Evolutionary conservation across 495 filamentous ascomycete genomes (phyloP), one percentile per base, ranked within the genome.

Genomic region (Penicillium maclennaniae): DNA sequence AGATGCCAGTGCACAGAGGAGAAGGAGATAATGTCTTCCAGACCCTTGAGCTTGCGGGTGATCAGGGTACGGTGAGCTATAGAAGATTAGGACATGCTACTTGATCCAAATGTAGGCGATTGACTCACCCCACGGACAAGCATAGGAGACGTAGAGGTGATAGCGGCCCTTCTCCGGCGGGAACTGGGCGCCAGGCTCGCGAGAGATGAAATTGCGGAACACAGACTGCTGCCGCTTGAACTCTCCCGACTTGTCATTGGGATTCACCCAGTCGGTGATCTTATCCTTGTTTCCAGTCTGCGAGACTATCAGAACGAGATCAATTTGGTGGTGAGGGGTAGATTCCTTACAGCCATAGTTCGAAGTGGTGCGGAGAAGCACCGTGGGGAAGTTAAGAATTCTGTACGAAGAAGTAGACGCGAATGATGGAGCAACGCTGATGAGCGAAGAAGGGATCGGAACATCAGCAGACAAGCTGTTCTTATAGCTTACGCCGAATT

Each of bases 261-360:
- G 84, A 20, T 79, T 73, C 16, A 91, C 91, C 90, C 90, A 96
- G 60, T 92, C 79, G 26, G 89, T 91, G 67, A 96, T 93, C 34
- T 75, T 75, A 23, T 31, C 43, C 7, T 64, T 16, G 43, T 65
- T 72, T 41, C 66, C 60, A 7, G 68, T 71, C 71, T 74, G 28
- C n/a, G 23, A 23, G 21, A 43, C 12, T 16, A 7, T 47, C 23
- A 49, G 19, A 25, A 45, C 1, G 9, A 19, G 38, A 26, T 19
- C 7, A n/a, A 28, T 34, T 21, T 14, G 26, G 25, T 41, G 20
- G 19, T 26, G 17, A 14, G 20, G 23, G 25, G 7, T 40, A 41
- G 15, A 16, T 28, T 31, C 25, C 67, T 45, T 71, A 77, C 74
- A 45, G 74, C 63, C 74, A 77, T 77, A 51, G 49, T 71, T 67